Base-by-base conservation (phyloP, 192 early-diverging fungal genomes). In the Coemansia javaensis region DNA sequence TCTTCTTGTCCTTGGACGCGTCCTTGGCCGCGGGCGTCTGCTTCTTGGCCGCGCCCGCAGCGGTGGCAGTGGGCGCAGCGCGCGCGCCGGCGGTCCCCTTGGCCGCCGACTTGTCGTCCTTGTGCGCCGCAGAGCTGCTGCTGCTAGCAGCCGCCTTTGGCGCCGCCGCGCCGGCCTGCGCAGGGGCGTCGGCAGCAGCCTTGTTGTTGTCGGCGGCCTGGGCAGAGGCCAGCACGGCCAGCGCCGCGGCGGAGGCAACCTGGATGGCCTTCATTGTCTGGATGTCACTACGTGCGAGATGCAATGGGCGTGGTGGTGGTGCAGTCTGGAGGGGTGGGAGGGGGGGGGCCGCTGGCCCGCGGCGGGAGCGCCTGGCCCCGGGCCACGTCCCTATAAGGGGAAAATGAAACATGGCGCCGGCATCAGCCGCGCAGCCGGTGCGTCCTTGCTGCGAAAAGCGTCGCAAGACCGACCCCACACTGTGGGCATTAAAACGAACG, bases 241-340 rank as follows among this genome's bases (percentile, higher is more conserved):
- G 40, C 10, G 49, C 56, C 28, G 44, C 34, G 20, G 61, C 40
- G 16, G 53, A 27, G 16, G 27, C 53, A 53, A 72, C 60, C 44
- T 60, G 61, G 37, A 38, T 22, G 31, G 68, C 34, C 53, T 72
- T 72, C 68, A 72, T 72, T 47, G n/a, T n/a, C n/a, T n/a, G n/a
- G n/a, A n/a, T n/a, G n/a, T n/a, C n/a, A n/a, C n/a, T n/a, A n/a
- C n/a, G n/a, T n/a, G n/a, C n/a, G n/a, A n/a, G n/a, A n/a, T n/a
- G n/a, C n/a, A n/a, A n/a, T n/a, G n/a, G n/a, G n/a, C n/a, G n/a
- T n/a, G n/a, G n/a, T n/a, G n/a, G n/a, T n/a, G n/a, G n/a, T n/a
- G n/a, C n/a, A n/a, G n/a, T n/a, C n/a, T n/a, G n/a, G n/a, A n/a
- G n/a, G n/a, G n/a, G n/a, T n/a, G n/a, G n/a, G n/a, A n/a, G n/a